Evolutionary conservation across 495 filamentous ascomycete genomes (phyloP), one percentile per base, ranked within the genome.

Genomic region (Neurospora sublineolata): DNA sequence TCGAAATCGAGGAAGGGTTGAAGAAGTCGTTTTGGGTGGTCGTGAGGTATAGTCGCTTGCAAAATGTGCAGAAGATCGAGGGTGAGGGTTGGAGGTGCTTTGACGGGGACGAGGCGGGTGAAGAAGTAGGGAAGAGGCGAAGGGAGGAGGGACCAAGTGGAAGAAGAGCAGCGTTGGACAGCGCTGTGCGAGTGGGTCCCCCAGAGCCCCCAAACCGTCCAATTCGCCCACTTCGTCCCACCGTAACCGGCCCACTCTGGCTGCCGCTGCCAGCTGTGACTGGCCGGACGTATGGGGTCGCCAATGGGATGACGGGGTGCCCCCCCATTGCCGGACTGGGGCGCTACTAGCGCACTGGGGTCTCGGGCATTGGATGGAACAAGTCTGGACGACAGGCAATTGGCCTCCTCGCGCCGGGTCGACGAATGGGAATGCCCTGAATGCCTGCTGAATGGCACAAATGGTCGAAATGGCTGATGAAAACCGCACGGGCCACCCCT

Each of bases 341-440:
- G 76, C 76, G 74, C 78, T 77, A 79, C 75, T 42, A 72, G 79
- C 78, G 77, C 76, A 76, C 79, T 80, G 79, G 52, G 27, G 52
- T 64, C 52, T 64, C 52, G 30, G 52, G 52, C 27, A 64, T 64
- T 64, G 52, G 27, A 64, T 33, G 52, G 52, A 64, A 64, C 52
- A 33, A 80, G 81, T 79, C 78, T 77, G 80, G 78, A 74, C 79
- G 75, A 74, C 72, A 71, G 76, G 72, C 76, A 78, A 79, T 75
- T 60, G 70, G 68, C 30, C 30, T 70, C 52, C 37, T 16, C 60
- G 41, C 52, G 52, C 52, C 52, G 12, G 52, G 14, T 60, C 23
- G 27, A 64, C 52, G 52, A 64, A 64, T 64, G 27, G 52, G 52
- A 64, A 64, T 18, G 52, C 12, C 23, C 46, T 60, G 46, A 60